Evolutionary conservation across 768 basidiomycete species (phyloP).

Genomic region (Tephrocybe sp.): DNA sequence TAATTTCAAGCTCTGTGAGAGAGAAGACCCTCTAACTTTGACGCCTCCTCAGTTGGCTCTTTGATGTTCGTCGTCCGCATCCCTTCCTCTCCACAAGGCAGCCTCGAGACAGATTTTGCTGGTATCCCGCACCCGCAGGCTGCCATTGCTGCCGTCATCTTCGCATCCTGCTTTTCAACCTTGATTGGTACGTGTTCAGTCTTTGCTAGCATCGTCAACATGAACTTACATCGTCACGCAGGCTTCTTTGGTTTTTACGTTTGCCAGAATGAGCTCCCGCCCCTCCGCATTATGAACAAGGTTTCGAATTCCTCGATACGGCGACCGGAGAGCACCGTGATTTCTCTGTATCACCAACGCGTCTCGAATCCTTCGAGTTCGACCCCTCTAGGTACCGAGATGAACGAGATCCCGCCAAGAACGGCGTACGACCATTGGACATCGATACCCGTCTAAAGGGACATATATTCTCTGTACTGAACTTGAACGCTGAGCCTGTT

Average conservation of each 20-base stretch:
- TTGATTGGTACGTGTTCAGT: constrained; percentile 23
- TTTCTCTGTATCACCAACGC: constrained; percentile 7
- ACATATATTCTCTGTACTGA: not conserved
- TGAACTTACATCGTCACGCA: not conserved
- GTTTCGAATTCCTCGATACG: constrained; percentile 1
- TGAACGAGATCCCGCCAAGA: not conserved
- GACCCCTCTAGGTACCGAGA: not conserved
- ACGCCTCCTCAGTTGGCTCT: constrained; percentile 14
- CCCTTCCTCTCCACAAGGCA: constrained; percentile 15
- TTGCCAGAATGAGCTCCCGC: constrained; percentile 8
- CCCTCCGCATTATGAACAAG: not conserved
- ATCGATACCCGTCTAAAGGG: constrained; percentile 3
- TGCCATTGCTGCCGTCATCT: constrained; percentile 22
- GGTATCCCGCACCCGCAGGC: constrained; percentile 19
- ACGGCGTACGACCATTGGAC: constrained; percentile 15
- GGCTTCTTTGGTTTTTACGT: constrained; percentile 12
- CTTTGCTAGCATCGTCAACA: not conserved
- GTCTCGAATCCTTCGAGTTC: not conserved
- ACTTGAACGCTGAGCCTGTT: no score
- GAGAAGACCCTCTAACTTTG: not conserved
- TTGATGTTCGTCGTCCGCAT: constrained; percentile 27
- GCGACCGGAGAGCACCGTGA: constrained; percentile 9
- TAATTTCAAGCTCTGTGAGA: not conserved
- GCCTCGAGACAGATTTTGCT: constrained; percentile 30
- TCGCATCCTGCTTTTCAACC: constrained; percentile 28